phyloP scores from a whole-genome alignment of 2,329 filamentous ascomycete genomes.

The Annulohypoxylon truncatum region DNA sequence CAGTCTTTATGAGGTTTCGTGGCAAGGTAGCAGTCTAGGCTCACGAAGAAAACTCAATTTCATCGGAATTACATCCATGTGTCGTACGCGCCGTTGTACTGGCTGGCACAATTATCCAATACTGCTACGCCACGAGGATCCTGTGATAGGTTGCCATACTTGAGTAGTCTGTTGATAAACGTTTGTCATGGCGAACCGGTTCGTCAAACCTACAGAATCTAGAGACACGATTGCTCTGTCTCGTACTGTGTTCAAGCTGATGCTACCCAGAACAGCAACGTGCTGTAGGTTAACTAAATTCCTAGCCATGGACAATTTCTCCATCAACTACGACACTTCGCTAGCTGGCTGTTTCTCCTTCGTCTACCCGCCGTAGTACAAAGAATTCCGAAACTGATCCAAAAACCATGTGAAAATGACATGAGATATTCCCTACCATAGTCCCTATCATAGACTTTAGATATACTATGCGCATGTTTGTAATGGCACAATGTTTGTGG shows the following conservation, averaged over 20 bases:
- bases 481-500: neutral
- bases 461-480: neutral
- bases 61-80: neutral
- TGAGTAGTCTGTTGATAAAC: neutral
- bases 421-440: neutral
- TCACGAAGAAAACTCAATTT: neutral
- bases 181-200: neutral
- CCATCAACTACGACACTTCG: neutral
- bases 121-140: constrained; percentile 1
- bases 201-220: neutral
- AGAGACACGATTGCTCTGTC: neutral
- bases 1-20: neutral
- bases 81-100: constrained; percentile 1
- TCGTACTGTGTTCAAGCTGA: neutral
- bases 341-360: neutral
- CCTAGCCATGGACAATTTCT: neutral
- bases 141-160: constrained; percentile 1
- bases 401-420: neutral
- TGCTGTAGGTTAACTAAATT: neutral
- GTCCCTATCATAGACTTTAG: neutral
- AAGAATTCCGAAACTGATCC: neutral
- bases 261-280: neutral
- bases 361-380: neutral
- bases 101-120: neutral
- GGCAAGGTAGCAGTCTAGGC: neutral